A percentile compares a stretch with the other conserved stretches of the same genome.
phyloP scores from a whole-genome alignment of 257 asterid genomes.

The Sherardia arvensis region DNA sequence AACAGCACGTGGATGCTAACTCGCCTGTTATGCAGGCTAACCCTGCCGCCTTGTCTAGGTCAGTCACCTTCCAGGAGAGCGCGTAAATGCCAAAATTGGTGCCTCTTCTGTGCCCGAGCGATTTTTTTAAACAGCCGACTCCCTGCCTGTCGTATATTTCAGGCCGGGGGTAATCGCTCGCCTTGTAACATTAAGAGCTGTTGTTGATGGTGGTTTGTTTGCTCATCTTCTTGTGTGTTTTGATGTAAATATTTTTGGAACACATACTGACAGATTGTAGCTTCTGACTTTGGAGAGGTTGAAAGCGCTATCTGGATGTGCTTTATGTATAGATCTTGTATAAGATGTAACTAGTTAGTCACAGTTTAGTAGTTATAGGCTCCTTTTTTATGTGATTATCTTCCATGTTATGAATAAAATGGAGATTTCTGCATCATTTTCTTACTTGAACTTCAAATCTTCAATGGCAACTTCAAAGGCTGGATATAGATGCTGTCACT shows the following conservation, averaged over 20 bases:
- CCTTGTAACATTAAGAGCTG: not conserved
- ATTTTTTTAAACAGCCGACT: not conserved
- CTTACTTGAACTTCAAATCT: not conserved
- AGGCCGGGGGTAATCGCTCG: not conserved
- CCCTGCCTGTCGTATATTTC: not conserved
- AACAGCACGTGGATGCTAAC: slow-evolving; percentile 8
- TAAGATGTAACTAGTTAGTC: slow-evolving; percentile 1
- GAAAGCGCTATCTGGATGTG: not conserved
- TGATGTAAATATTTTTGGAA: slow-evolving; percentile 7
- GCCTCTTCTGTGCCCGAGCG: not conserved
- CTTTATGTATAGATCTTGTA: not conserved
- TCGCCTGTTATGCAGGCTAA: slow-evolving; percentile 48
- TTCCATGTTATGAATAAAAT: slow-evolving; percentile 7
- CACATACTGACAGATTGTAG: slow-evolving; percentile 10
- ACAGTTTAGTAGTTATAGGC: not conserved
- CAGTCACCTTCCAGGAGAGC: slow-evolving; percentile 55
- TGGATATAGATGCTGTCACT: too few species aligned
- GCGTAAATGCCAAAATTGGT: slow-evolving; percentile 12
- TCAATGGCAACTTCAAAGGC: not conserved
- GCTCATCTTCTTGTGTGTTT: slow-evolving; percentile 1
- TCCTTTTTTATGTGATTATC: not conserved
- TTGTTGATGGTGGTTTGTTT: not conserved
- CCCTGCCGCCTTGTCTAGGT: slow-evolving; percentile 79
- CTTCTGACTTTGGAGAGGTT: slow-evolving; percentile 2
- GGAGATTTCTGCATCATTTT: not conserved